Percentiles rank a stretch among this genome's conserved stretches.
Evolutionary conservation across 1,284 basidiomycete species (phyloP).

Genomic region (Termitomyces sp.): DNA sequence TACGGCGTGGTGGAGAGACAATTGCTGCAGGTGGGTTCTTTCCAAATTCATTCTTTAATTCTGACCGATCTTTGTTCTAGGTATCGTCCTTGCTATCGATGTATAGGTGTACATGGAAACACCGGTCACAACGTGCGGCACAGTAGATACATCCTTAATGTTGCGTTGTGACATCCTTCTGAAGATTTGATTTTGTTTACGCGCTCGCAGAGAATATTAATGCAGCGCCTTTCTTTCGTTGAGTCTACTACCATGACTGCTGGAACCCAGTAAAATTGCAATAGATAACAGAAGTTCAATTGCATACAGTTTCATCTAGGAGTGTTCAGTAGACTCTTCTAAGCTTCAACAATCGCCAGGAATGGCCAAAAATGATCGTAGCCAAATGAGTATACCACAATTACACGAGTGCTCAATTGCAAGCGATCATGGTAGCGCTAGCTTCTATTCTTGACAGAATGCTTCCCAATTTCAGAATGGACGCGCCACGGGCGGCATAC

Average conservation of each 20-base stretch:
- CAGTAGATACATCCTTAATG: too few relatives aligned
- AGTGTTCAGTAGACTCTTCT: not conserved
- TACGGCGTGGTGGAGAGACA: constrained; percentile 89
- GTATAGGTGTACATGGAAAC: not conserved
- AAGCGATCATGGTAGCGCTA: not conserved
- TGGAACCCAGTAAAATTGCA: not conserved
- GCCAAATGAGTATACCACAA: too few relatives aligned
- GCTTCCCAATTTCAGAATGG: not conserved
- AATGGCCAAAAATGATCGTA: not conserved
- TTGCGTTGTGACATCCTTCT: not conserved
- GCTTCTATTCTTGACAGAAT: not conserved
- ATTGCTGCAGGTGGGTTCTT: constrained; percentile 74
- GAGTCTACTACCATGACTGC: not conserved
- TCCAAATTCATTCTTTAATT: not conserved
- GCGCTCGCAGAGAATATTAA: not conserved
- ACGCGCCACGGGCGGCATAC: not conserved
- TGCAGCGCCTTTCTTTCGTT: not conserved
- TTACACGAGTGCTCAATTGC: not conserved
- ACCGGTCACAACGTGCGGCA: too few relatives aligned
- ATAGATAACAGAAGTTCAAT: not conserved
- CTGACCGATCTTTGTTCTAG: not conserved
- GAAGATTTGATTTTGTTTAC: not conserved
- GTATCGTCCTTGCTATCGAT: constrained; percentile 1
- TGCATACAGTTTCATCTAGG: not conserved
- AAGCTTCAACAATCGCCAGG: not conserved